Percentiles rank a stretch among this genome's conserved stretches.
These are phyloP conservation scores for Naganishia kalamii DNA, from an alignment of 768 basidiomycete species.

Conservation along the genomic window DNA sequence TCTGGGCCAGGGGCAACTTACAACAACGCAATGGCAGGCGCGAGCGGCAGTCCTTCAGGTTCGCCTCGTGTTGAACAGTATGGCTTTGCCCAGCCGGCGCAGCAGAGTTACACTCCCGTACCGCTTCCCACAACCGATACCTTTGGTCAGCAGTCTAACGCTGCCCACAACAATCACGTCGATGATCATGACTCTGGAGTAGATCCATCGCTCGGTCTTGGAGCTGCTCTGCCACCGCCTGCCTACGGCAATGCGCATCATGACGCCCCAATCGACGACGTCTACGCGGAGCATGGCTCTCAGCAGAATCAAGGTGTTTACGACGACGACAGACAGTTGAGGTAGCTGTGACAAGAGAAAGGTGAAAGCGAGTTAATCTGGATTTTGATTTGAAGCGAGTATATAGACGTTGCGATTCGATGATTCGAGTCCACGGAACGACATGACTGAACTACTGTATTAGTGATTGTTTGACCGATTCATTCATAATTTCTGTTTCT, in stretches of 20 bases:
- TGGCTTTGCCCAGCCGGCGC: background rate
- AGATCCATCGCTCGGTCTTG: background rate
- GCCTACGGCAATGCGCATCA: constrained; percentile 4
- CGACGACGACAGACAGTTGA: constrained; percentile 3
- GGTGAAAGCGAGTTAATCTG: too few relatives aligned
- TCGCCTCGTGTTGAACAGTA: constrained; percentile 5
- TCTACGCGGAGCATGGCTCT: constrained; percentile 5
- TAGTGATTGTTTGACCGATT: too few relatives aligned
- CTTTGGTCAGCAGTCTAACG: background rate
- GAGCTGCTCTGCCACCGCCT: constrained; percentile 10
- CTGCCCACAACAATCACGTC: background rate
- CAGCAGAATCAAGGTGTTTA: background rate
- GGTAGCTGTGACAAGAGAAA: background rate
- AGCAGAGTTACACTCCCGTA: constrained; percentile 1
- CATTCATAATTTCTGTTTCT: too few relatives aligned
- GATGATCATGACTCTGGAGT: constrained; percentile 1
- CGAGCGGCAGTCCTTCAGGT: background rate
- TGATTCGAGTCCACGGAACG: too few relatives aligned
- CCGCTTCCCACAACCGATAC: background rate
- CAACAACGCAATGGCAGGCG: background rate
- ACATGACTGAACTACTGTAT: too few relatives aligned
- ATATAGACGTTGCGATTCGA: too few relatives aligned
- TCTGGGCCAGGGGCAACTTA: background rate
- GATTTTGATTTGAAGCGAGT: too few relatives aligned
- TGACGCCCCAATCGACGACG: background rate